Evolutionary conservation across 345 rosid species (phyloP).

Genomic region (Arabidopsis arenosa): DNA sequence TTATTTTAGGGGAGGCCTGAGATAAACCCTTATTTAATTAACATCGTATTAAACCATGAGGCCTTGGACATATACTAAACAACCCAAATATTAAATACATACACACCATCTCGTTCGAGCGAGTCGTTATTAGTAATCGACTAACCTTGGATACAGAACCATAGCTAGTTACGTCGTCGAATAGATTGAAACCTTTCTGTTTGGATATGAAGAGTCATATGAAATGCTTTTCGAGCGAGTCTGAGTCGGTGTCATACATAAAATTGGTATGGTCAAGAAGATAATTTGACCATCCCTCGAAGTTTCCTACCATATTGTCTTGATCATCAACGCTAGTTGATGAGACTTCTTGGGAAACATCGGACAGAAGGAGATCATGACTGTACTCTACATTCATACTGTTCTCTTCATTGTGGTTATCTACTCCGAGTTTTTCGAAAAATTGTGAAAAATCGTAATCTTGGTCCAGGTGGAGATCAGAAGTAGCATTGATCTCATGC

Average conservation of each 20-base stretch:
- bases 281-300: conserved; percentile 42
- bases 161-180: neutral
- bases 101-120: conserved; percentile 9
- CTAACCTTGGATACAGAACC: conserved; percentile 21
- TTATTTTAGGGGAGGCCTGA: neutral
- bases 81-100: conserved; percentile 10
- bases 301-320: conserved; percentile 30
- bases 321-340: conserved; percentile 48
- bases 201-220: conserved; percentile 25
- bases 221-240: conserved; percentile 33
- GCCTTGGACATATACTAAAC: conserved; percentile 21
- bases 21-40: conserved; percentile 12
- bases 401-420: conserved; percentile 28
- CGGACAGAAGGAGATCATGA: conserved; percentile 36
- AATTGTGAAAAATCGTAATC: conserved; percentile 35
- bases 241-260: conserved; percentile 37
- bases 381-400: conserved; percentile 22
- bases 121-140: neutral
- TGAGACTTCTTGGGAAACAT: conserved; percentile 44
- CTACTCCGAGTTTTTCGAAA: conserved; percentile 31
- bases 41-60: neutral
- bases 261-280: conserved; percentile 32
- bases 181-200: conserved; percentile 19
- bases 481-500: conserved; percentile 33
- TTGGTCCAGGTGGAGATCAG: conserved; percentile 28